Evolutionary conservation across 257 asterid species (phyloP).

Genomic region (Craterostigma plantagineum): DNA sequence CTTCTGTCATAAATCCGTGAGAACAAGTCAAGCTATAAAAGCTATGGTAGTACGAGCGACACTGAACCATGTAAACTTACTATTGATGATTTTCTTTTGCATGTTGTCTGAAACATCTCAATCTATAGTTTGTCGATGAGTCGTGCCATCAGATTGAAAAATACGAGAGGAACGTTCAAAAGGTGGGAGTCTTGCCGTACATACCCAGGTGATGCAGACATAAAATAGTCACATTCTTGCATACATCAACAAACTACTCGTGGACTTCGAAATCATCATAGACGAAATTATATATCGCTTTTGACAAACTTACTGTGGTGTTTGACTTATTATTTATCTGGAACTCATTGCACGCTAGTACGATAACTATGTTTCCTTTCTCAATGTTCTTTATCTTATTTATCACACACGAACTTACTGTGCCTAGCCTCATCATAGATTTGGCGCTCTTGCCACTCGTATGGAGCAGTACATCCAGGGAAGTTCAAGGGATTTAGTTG

Average conservation of each 20-base stretch:
- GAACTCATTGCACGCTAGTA: no score
- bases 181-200: conserved; percentile 66
- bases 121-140: conserved; percentile 81
- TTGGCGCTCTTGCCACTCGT: conserved; percentile 87
- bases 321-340: no score
- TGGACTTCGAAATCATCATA: no score
- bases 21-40: background rate
- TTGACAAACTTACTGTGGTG: no score
- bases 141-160: conserved; percentile 94
- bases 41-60: no score
- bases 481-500: conserved; percentile 93
- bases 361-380: background rate
- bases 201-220: conserved; percentile 56
- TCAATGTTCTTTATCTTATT: conserved; percentile 1
- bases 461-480: conserved; percentile 99
- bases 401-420: conserved; percentile 5
- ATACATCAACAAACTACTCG: background rate
- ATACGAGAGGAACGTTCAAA: conserved; percentile 69
- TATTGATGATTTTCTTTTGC: background rate
- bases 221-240: background rate
- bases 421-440: conserved; percentile 42
- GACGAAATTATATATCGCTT: no score
- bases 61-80: no score
- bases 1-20: background rate
- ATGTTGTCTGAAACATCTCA: no score